Evolutionary conservation across 148 eudicot species (phyloP).

Genomic region (Persicaria maculosa): DNA sequence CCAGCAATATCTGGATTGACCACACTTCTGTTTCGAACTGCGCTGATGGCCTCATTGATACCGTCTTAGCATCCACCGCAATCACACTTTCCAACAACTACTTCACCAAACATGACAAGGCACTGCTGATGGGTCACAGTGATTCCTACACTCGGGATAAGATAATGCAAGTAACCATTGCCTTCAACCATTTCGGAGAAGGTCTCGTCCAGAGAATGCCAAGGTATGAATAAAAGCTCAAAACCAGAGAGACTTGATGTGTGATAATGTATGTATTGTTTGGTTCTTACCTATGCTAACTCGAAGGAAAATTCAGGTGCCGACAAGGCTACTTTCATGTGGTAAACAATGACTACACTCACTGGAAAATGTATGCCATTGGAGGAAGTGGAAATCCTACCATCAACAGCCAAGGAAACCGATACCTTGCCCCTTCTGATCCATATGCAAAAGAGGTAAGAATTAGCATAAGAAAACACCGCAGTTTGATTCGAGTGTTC

Average conservation of each 20-base stretch:
- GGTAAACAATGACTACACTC: constrained; percentile 11
- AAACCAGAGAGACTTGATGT: no score
- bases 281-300: background rate
- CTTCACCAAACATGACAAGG: constrained; percentile 1
- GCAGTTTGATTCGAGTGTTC: background rate
- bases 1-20: constrained; percentile 1
- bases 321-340: constrained; percentile 12
- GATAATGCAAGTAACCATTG: constrained; percentile 9
- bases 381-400: constrained; percentile 7
- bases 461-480: background rate
- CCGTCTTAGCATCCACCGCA: background rate
- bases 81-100: background rate
- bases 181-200: constrained; percentile 7
- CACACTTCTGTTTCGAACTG: constrained; percentile 1
- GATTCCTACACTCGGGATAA: background rate
- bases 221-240: background rate
- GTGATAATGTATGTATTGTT: background rate
- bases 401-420: constrained; percentile 4
- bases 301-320: background rate
- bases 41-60: background rate
- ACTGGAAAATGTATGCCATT: constrained; percentile 9
- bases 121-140: constrained; percentile 3
- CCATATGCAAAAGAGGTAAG: background rate
- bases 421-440: background rate
- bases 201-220: constrained; percentile 7